Conservation (phyloP, 192 early-diverging fungal genomes). For the Coemansia sp. region DNA sequence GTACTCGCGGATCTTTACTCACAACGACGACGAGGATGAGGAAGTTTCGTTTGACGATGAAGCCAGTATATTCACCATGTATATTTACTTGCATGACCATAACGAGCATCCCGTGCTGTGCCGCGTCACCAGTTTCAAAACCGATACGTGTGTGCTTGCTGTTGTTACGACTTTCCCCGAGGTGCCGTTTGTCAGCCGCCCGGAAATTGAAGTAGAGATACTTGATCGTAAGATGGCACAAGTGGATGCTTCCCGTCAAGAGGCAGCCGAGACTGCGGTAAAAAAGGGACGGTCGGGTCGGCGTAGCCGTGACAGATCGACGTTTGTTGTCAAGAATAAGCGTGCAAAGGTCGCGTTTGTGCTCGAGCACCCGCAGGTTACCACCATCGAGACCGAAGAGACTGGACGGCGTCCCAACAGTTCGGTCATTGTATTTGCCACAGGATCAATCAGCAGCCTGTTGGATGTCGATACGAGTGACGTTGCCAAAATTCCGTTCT, state of each 20-base stretch:
- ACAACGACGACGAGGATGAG: neutral
- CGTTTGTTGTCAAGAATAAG: constrained; percentile 14
- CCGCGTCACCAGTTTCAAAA: constrained; percentile 34
- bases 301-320: constrained; percentile 3
- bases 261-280: constrained; percentile 7
- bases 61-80: neutral
- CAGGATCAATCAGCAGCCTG: constrained; percentile 29
- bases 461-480: constrained; percentile 37
- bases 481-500: constrained; percentile 26
- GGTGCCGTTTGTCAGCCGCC: constrained; percentile 14
- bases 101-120: constrained; percentile 17
- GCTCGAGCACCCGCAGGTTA: constrained; percentile 22
- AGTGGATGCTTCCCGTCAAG: constrained; percentile 22
- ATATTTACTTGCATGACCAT: neutral
- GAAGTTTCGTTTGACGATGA: neutral
- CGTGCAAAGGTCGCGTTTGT: constrained; percentile 39
- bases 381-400: constrained; percentile 9
- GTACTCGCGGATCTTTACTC: neutral
- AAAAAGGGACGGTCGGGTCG: constrained; percentile 16
- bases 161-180: constrained; percentile 32
- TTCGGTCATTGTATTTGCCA: constrained; percentile 33
- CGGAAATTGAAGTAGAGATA: constrained; percentile 36
- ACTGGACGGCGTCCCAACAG: constrained; percentile 11
- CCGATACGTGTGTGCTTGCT: constrained; percentile 33
- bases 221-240: constrained; percentile 33